phyloP scores from a whole-genome alignment of 2,329 filamentous ascomycete species.

The Pseudomassariella vexata region DNA sequence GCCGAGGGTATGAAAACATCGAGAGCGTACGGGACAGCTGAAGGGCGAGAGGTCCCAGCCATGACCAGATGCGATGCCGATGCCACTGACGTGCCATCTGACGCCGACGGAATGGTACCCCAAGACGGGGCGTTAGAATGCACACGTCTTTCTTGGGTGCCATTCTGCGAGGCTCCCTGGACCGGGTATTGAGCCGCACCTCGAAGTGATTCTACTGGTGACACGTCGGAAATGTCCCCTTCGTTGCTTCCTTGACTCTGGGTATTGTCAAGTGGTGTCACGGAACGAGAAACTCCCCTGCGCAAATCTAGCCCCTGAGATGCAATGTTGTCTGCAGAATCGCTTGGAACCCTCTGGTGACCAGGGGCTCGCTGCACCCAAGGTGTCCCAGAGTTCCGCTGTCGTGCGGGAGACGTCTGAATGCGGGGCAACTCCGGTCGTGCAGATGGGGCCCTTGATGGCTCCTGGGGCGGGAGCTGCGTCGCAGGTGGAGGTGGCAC shows the following conservation, averaged over 20 bases:
- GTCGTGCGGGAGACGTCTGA: constrained; percentile 16
- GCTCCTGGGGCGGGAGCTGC: constrained; percentile 10
- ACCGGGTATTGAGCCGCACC: constrained; percentile 14
- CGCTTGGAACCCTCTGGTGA: constrained; percentile 9
- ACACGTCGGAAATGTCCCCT: constrained; percentile 23
- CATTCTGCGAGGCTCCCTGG: constrained; percentile 23
- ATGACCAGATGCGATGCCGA: constrained; percentile 12
- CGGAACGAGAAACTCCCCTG: too few species aligned
- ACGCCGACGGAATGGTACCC: constrained; percentile 14
- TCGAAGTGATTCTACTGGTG: constrained; percentile 17
- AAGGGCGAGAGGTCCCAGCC: constrained; percentile 11
- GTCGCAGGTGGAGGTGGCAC: constrained; percentile 1
- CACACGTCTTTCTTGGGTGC: constrained; percentile 12
- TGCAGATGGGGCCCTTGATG: constrained; percentile 4
- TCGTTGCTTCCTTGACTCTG: constrained; percentile 8
- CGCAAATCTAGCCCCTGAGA: too few species aligned
- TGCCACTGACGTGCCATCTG: constrained; percentile 16
- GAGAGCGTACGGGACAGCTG: constrained; percentile 9
- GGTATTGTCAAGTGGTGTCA: too few species aligned
- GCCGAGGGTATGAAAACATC: constrained; percentile 12
- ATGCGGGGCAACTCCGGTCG: constrained; percentile 23
- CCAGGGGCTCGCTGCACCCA: constrained; percentile 12
- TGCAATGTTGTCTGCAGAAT: constrained; percentile 5
- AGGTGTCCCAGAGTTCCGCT: constrained; percentile 12
- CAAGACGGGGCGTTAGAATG: constrained; percentile 14